These are phyloP conservation scores for Ogataea allantospora DNA, from an alignment of 805 yeast species.

Conservation along the genomic window DNA sequence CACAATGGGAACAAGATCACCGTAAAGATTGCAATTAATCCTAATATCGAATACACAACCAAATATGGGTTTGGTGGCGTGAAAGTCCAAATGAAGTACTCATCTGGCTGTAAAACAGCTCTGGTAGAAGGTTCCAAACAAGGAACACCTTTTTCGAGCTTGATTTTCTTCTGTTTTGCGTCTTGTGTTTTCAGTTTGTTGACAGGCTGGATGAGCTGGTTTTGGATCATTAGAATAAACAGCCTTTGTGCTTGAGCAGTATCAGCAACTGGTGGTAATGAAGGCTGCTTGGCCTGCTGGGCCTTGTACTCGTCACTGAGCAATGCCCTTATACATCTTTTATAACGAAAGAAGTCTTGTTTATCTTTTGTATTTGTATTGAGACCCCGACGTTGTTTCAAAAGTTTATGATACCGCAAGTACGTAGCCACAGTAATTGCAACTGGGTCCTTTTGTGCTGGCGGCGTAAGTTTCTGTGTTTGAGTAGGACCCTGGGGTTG, in stretches of 20 bases:
- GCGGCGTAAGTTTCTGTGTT: constrained; percentile 23
- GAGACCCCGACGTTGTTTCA: constrained; percentile 78
- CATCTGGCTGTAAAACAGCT: constrained; percentile 61
- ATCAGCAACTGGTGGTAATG: constrained; percentile 44
- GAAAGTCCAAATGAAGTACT: constrained; percentile 83
- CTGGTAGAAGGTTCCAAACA: constrained; percentile 52
- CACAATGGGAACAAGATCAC: constrained; percentile 86
- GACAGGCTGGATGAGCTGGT: constrained; percentile 74
- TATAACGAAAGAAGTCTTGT: constrained; percentile 81
- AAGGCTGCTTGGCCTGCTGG: constrained; percentile 33
- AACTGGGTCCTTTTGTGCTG: constrained; percentile 43
- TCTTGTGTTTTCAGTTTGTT: constrained; percentile 68
- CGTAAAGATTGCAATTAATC: constrained; percentile 61
- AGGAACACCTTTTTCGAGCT: constrained; percentile 63
- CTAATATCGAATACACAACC: constrained; percentile 59
- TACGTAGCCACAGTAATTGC: constrained; percentile 70
- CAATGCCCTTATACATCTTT: constrained; percentile 79
- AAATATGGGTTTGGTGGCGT: constrained; percentile 68
- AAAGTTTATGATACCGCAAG: constrained; percentile 58
- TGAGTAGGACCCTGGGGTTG: constrained; percentile 7
- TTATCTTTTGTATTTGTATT: constrained; percentile 61
- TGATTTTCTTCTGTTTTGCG: constrained; percentile 58
- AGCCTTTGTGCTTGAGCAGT: constrained; percentile 58
- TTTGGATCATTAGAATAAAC: constrained; percentile 66
- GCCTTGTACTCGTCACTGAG: constrained; percentile 65